Base-by-base conservation (phyloP, 257 asterid genomes). In the Nicotiana obtusifolia region DNA sequence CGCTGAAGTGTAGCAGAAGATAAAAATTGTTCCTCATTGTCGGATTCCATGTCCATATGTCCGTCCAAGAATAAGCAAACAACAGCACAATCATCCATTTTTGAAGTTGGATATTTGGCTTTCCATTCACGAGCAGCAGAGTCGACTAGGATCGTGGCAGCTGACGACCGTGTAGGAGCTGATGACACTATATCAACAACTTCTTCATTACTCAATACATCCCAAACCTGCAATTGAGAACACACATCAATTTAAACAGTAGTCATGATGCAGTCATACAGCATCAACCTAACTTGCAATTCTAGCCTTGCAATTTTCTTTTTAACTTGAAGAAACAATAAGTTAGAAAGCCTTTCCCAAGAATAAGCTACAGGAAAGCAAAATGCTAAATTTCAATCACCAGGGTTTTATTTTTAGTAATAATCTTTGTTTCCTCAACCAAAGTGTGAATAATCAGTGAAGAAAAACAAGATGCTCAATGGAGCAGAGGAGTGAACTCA, bases 11-110 rank as follows among this genome's bases (percentile, higher is more conserved):
- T 90, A 5, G 93, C 95, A 4, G 98, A 94, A 5, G 97, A 90
- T 82, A 89, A 88, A 20, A 92, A 88, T 66, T 91, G 98, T 64
- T 92, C 97, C 17, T 94, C 98, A 0, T 88, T 87, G 64, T 95
- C 99, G 7, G 98, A 92, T 86, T 94, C 98, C 0, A 92, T 71
- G 69, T 93, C 98, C 96, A 95, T 95, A 77, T 95, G 93, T 84
- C 97, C 92, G 11, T 94, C 99, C 53, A 95, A 64, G 71, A 91
- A 95, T 78, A 94, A 83, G 91, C 98, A 94, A 41, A 95, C 97
- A 1, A 95, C 99, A 0, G 99, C 99, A 81, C 99, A 95, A 77
- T 95, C 98, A 16, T 95, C 99, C 97, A 93, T 95, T 86, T 91
- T 95, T 7, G 99, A 94, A 2, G 98, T 95, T 0, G 99, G 99